Evolutionary conservation across 805 yeast genomes (phyloP).

Genomic region (Blastobotrys chiropterorum): DNA sequence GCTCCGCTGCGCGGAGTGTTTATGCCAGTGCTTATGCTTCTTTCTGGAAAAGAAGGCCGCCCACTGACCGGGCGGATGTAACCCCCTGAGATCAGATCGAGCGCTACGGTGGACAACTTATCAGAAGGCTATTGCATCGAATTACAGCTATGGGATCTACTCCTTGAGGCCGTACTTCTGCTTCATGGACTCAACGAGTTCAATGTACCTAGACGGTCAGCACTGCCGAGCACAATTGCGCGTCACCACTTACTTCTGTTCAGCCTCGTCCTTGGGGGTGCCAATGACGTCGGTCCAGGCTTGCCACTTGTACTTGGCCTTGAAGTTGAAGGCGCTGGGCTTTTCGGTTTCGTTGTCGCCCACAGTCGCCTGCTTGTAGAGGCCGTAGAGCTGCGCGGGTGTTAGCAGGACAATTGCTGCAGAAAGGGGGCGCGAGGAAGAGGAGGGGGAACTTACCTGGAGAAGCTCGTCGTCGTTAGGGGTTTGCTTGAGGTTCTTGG

Average conservation of each 20-base stretch:
- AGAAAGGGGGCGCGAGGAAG: neutral
- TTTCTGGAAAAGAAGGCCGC: too few species aligned
- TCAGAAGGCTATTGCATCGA: too few species aligned
- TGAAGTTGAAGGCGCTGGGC: slow-evolving; percentile 90
- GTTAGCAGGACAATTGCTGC: too few species aligned
- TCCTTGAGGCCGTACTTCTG: slow-evolving; percentile 17
- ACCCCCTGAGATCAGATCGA: too few species aligned
- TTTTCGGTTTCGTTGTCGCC: slow-evolving; percentile 86
- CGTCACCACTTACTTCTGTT: slow-evolving; percentile 44
- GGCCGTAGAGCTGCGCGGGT: slow-evolving; percentile 56
- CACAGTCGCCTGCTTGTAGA: slow-evolving; percentile 94
- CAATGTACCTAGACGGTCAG: slow-evolving; percentile 26
- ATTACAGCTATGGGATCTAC: neutral
- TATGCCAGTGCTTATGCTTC: too few species aligned
- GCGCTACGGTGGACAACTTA: too few species aligned
- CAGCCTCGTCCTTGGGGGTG: slow-evolving; percentile 83
- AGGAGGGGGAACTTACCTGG: slow-evolving; percentile 30
- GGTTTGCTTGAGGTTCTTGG: slow-evolving; percentile 63
- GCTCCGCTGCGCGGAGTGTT: too few species aligned
- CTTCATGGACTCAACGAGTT: slow-evolving; percentile 29
- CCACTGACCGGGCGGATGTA: too few species aligned
- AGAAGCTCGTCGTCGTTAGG: slow-evolving; percentile 86
- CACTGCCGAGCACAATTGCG: neutral
- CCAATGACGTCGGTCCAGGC: slow-evolving; percentile 91
- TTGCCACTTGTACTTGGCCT: slow-evolving; percentile 97